Base-by-base conservation (phyloP, 2,329 filamentous ascomycete genomes). In the Colletotrichum sp. region DNA sequence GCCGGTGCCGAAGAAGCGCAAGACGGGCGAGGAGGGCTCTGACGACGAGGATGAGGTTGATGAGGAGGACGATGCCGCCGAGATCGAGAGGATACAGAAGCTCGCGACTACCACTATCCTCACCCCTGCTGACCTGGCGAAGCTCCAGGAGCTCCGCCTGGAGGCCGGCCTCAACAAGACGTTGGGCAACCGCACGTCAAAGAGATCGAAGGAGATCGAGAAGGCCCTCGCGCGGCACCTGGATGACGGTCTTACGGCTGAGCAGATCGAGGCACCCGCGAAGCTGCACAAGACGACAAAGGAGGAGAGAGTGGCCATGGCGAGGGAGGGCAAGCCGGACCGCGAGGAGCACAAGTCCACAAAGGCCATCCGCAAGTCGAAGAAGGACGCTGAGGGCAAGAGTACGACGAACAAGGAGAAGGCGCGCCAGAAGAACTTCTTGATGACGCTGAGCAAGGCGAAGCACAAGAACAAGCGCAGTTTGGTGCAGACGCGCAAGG, bases 391-490 rank as follows among this genome's bases (percentile, higher is more conserved):
- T 3, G 92, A 96, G 86, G 97, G 97, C 81, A 99, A 99, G 92
- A 98, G 95, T 83, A 96, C 95, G 48, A 99, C 96, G 79, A 99
- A 99, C 87, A 95, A 94, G 87, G 97, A 99, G 89, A 99, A 99
- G 92, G 92, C 94, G 57, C 90, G 96, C 80, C 95, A 95, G 90
- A 99, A 99, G 94, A 99, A 99, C 85, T 98, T 99, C 86, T 84
- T 99, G 81, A 99, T 99, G 97, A 99, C 96, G 52, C 87, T 99
- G 76, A 95, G 96, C 75, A 99, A 99, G 89, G 97, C 97, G 13
- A 98, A 97, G 90, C 92, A 91, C 79, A 99, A 99, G 90, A 94
- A 97, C 82, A 98, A 98, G 93, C 91, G 96, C 82, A 98, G 95
- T 91, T 87, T 99, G 85, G 92, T 95, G 15, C 94, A 98, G 86